A percentile compares a stretch with the other conserved stretches of the same genome.
Evolutionary conservation across 805 yeast species (phyloP).

Genomic region (Clavispora fructus): DNA sequence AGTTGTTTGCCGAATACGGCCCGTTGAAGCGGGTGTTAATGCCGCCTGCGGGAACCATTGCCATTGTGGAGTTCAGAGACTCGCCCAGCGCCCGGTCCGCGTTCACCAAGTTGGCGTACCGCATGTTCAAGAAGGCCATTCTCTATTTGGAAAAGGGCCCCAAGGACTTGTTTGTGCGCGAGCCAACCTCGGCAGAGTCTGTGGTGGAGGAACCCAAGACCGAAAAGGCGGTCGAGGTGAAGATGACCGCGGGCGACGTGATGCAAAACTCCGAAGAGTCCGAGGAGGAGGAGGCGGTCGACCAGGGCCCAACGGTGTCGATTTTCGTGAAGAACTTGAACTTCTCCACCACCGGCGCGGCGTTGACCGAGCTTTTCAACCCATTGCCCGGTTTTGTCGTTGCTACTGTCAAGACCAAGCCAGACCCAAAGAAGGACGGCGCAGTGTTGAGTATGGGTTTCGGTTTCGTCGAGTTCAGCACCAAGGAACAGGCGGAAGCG

Average conservation of each 20-base stretch:
- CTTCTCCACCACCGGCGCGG: constrained; percentile 64
- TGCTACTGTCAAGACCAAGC: constrained; percentile 81
- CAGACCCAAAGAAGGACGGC: constrained; percentile 71
- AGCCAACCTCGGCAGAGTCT: constrained; percentile 38
- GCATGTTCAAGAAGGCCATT: constrained; percentile 82
- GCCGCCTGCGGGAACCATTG: constrained; percentile 97
- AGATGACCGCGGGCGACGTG: constrained; percentile 41
- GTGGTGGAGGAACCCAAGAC: constrained; percentile 14
- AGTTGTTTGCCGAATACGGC: constrained; percentile 76
- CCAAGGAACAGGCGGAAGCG: constrained; percentile 69
- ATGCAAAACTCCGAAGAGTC: constrained; percentile 21
- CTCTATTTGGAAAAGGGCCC: constrained; percentile 95
- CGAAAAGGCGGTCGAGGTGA: constrained; percentile 39
- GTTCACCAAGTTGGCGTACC: constrained; percentile 78
- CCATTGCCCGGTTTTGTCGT: constrained; percentile 72
- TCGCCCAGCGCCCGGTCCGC: constrained; percentile 83
- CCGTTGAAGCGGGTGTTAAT: constrained; percentile 72
- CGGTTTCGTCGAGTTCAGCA: constrained; percentile 88
- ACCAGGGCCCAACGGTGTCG: constrained; percentile 73
- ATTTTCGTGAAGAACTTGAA: constrained; percentile 89
- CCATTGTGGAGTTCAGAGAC: constrained; percentile 85
- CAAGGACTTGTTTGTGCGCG: constrained; percentile 63
- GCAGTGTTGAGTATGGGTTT: constrained; percentile 90
- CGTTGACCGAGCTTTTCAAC: constrained; percentile 58
- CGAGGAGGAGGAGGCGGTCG: constrained; percentile 38